phyloP scores from a whole-genome alignment of 805 yeast species.

The Hanseniaspora pseudoguilliermondii region DNA sequence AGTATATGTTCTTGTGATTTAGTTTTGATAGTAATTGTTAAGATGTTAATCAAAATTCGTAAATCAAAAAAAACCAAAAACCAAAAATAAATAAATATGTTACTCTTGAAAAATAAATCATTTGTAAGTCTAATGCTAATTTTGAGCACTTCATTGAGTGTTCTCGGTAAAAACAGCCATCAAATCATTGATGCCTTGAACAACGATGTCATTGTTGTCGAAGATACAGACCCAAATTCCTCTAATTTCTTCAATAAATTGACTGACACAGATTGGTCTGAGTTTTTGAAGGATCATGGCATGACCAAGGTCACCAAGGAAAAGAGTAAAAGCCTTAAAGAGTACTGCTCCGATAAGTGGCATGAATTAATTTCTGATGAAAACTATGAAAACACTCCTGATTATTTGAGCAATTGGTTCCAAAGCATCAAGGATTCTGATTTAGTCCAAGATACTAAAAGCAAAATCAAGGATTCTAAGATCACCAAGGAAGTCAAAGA shows the following conservation, averaged over 20 bases:
- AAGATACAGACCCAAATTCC: not conserved
- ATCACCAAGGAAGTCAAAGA: not conserved
- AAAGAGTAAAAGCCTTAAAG: not conserved
- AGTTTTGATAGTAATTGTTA: too few species aligned
- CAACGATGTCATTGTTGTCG: conserved; percentile 1
- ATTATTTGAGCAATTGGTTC: conserved; percentile 6
- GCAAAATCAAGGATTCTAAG: not conserved
- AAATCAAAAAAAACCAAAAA: not conserved
- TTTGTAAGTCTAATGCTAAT: not conserved
- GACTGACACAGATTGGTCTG: conserved; percentile 20
- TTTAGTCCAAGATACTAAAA: not conserved
- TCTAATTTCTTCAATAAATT: not conserved
- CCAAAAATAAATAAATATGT: not conserved
- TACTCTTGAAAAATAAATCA: not conserved
- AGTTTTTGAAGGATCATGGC: conserved; percentile 25
- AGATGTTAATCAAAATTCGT: too few species aligned
- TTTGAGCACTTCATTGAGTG: not conserved
- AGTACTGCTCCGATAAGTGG: conserved; percentile 8
- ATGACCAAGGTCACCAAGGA: conserved; percentile 13
- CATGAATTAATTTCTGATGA: conserved; percentile 8
- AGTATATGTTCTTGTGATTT: too few species aligned
- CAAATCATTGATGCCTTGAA: not conserved
- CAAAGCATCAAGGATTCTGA: not conserved
- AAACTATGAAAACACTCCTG: conserved; percentile 7
- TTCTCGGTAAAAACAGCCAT: not conserved